Conservation (phyloP, 257 asterid species). For the Rhazya stricta region DNA sequence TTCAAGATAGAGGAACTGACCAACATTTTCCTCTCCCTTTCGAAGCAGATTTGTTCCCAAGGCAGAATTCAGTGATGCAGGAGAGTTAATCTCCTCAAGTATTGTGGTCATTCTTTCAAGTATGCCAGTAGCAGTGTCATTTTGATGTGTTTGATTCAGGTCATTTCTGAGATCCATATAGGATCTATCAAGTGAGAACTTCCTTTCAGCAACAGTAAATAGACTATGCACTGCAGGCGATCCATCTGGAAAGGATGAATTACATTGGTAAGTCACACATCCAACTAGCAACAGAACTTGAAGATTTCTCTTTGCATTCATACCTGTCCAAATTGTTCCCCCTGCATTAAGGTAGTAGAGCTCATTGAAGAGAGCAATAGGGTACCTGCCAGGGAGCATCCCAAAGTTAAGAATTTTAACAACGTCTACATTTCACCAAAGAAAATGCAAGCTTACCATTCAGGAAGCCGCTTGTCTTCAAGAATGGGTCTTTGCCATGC, state of each 20-base stretch:
- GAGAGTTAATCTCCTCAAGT: constrained; percentile 59
- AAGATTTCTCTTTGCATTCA: constrained; percentile 10
- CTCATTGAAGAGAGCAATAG: constrained; percentile 87
- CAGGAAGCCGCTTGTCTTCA: constrained; percentile 86
- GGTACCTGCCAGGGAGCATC: constrained; percentile 62
- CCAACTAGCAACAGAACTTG: constrained; percentile 14
- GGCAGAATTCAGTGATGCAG: constrained; percentile 59
- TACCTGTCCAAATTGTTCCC: constrained; percentile 99
- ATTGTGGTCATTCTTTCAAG: constrained; percentile 74
- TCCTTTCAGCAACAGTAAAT: constrained; percentile 47
- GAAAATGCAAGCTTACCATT: constrained; percentile 52
- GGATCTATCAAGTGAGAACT: constrained; percentile 56
- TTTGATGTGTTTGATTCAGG: constrained; percentile 28
- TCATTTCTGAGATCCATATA: constrained; percentile 21
- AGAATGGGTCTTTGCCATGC: constrained; percentile 93
- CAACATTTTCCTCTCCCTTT: constrained; percentile 78
- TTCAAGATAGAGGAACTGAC: constrained; percentile 91
- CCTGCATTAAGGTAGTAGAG: constrained; percentile 91
- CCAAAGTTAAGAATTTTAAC: constrained; percentile 19
- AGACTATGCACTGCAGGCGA: constrained; percentile 64
- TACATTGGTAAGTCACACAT: constrained; percentile 2
- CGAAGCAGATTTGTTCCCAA: constrained; percentile 65
- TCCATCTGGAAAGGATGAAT: constrained; percentile 55
- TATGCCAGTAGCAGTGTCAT: constrained; percentile 62
- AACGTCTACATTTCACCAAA: constrained; percentile 12